Evolutionary conservation across 176 grass and related monocot genomes (phyloP).

Genomic region (Raddia distichophylla): DNA sequence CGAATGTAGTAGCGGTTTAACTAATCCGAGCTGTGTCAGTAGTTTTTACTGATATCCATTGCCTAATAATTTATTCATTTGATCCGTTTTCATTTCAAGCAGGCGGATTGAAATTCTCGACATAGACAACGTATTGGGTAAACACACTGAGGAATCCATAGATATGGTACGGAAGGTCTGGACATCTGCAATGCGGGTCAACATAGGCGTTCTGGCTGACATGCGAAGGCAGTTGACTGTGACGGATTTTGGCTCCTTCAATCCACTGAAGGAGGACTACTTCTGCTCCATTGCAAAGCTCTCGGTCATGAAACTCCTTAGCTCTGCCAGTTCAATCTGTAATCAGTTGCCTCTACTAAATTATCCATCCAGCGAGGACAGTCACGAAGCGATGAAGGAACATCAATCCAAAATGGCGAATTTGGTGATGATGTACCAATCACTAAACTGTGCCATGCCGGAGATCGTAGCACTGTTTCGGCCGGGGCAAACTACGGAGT

Average conservation of each 20-base stretch:
- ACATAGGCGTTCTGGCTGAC: neutral
- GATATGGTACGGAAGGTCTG: conserved; percentile 1
- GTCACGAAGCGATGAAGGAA: neutral
- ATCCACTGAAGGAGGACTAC: conserved; percentile 25
- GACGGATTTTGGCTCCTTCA: neutral
- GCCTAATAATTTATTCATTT: neutral
- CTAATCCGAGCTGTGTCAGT: no score
- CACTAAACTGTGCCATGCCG: neutral
- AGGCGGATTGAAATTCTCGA: conserved; percentile 27
- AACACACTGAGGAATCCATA: conserved; percentile 4
- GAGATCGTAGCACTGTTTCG: conserved; percentile 12
- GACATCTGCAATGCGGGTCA: neutral
- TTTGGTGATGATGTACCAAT: conserved; percentile 14
- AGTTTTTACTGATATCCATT: neutral
- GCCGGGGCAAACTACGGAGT: neutral
- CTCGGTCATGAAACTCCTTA: conserved; percentile 7
- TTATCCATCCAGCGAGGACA: neutral
- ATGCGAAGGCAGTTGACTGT: conserved; percentile 19
- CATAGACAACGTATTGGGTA: neutral
- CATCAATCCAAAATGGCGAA: neutral
- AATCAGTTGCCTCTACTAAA: neutral
- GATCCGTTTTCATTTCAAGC: neutral
- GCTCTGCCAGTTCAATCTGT: neutral
- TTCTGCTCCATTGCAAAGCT: conserved; percentile 8
- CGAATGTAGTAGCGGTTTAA: no score